A percentile compares a stretch with the other conserved stretches of the same genome.
These are phyloP conservation scores for Corniculantispora saksenae DNA, from an alignment of 2,329 filamentous ascomycete genomes.

Conservation along the genomic window DNA sequence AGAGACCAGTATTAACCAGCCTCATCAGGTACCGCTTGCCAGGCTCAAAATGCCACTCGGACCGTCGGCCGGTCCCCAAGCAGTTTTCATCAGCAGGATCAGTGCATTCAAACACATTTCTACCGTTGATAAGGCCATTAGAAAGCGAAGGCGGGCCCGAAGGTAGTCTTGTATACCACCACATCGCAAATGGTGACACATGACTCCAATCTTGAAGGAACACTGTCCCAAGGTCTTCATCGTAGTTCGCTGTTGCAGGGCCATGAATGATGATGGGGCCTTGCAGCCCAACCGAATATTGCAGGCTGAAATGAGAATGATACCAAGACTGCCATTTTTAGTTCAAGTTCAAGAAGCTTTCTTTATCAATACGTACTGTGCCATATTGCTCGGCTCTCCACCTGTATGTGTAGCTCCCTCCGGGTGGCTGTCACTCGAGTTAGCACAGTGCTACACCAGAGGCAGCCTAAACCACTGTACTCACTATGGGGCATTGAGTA, in stretches of 20 bases:
- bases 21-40: conserved; percentile 49
- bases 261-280: conserved; percentile 64
- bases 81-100: conserved; percentile 19
- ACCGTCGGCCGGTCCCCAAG: conserved; percentile 33
- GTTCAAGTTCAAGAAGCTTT: not conserved
- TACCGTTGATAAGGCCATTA: conserved; percentile 49
- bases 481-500: conserved; percentile 49
- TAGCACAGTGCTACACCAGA: not conserved
- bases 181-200: conserved; percentile 1
- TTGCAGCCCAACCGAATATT: conserved; percentile 55
- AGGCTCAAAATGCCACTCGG: conserved; percentile 39
- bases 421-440: conserved; percentile 37
- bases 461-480: not conserved
- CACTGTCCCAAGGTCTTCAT: conserved; percentile 62
- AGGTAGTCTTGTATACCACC: not conserved
- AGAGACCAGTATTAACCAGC: conserved; percentile 48
- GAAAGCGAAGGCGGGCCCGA: not conserved
- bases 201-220: conserved; percentile 64
- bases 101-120: not conserved
- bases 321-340: conserved; percentile 47
- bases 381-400: conserved; percentile 59
- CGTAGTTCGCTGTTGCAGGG: conserved; percentile 58
- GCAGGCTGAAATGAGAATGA: conserved; percentile 58
- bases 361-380: conserved; percentile 18
- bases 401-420: conserved; percentile 55